A percentile compares a stretch with the other conserved stretches of the same genome.
Conservation (phyloP, 2,329 filamentous ascomycete genomes). For the Colletotrichum noveboracense region DNA sequence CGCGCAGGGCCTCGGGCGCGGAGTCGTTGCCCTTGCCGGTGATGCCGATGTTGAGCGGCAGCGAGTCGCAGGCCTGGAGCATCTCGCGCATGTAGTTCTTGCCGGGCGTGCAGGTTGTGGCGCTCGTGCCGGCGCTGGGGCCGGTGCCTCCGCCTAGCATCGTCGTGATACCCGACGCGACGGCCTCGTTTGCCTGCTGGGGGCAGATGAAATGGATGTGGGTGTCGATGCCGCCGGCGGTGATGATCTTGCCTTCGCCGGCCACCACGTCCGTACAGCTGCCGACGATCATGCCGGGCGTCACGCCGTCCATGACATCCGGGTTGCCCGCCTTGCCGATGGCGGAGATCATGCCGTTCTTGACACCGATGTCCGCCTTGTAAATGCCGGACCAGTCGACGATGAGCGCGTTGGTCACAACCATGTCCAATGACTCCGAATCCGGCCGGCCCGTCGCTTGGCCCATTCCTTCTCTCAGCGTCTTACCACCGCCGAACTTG, state of each 20-base stretch:
- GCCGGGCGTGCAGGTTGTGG: conserved; percentile 92
- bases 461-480: conserved; percentile 92
- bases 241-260: conserved; percentile 88
- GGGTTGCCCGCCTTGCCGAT: conserved; percentile 97
- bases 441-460: conserved; percentile 82
- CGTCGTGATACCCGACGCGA: conserved; percentile 87
- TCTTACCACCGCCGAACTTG: conserved; percentile 94
- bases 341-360: conserved; percentile 81
- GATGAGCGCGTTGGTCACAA: conserved; percentile 88
- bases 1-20: conserved; percentile 70
- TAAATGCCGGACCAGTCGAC: conserved; percentile 93
- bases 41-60: conserved; percentile 89
- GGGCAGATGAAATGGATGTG: conserved; percentile 97
- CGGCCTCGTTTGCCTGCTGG: conserved; percentile 83
- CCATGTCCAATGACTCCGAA: conserved; percentile 77
- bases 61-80: conserved; percentile 82
- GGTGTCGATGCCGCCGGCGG: conserved; percentile 86
- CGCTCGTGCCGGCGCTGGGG: conserved; percentile 86
- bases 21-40: conserved; percentile 95
- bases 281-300: conserved; percentile 79
- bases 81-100: conserved; percentile 84
- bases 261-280: conserved; percentile 92
- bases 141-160: conserved; percentile 91
- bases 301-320: conserved; percentile 93
- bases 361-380: conserved; percentile 96